These are phyloP conservation scores for Biscogniauxia marginata DNA, from an alignment of 2,329 filamentous ascomycete genomes.

Conservation along the genomic window DNA sequence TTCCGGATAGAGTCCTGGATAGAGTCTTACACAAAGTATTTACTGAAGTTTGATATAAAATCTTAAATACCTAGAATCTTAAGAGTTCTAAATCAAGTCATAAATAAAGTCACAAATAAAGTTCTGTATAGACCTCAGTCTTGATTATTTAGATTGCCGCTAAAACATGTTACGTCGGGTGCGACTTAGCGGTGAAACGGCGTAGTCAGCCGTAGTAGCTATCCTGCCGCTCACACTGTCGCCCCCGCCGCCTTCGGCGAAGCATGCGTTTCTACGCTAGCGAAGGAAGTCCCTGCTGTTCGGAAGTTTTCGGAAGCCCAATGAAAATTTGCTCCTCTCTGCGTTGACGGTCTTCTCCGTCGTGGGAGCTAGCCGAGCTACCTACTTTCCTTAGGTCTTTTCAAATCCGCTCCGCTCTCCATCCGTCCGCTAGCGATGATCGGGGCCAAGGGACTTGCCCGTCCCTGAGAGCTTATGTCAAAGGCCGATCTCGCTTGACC, in stretches of 20 bases:
- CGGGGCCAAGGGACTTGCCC: slow-evolving; percentile 1
- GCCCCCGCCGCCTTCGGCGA: neutral
- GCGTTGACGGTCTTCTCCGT: neutral
- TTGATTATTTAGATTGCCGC: neutral
- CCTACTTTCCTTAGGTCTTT: slow-evolving; percentile 1
- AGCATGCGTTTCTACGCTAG: neutral
- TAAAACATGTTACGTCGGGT: neutral
- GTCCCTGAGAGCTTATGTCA: neutral
- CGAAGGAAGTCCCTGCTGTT: neutral
- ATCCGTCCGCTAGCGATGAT: slow-evolving; percentile 17
- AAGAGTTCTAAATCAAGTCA: too few relatives aligned
- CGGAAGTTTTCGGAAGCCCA: slow-evolving; percentile 9
- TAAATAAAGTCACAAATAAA: too few relatives aligned
- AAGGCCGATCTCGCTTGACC: slow-evolving; percentile 18
- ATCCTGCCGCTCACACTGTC: neutral
- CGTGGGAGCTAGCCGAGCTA: neutral
- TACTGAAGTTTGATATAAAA: too few relatives aligned
- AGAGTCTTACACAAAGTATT: too few relatives aligned
- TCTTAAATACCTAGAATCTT: neutral
- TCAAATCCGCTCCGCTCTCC: slow-evolving; percentile 25
- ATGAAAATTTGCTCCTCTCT: slow-evolving; percentile 2
- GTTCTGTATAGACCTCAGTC: too few relatives aligned
- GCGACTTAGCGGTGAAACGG: too few relatives aligned
- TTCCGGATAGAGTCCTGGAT: too few relatives aligned
- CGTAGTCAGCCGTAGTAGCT: too few relatives aligned